Conservation (phyloP, 352 stramenopile genomes). For the Pseudoperonospora humuli region DNA sequence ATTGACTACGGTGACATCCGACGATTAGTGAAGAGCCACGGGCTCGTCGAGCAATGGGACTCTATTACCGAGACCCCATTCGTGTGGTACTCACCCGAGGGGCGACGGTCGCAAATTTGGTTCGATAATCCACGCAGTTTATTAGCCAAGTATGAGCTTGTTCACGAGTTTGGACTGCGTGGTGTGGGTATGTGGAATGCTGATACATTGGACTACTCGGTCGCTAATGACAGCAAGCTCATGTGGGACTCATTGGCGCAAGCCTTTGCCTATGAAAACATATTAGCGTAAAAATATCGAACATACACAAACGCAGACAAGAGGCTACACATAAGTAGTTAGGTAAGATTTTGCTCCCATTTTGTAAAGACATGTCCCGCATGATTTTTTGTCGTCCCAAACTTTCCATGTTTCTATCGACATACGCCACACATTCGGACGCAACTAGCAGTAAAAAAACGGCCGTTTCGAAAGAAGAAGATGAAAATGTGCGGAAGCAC, state of each 20-base stretch:
- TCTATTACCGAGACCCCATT: slow-evolving; percentile 46
- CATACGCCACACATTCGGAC: slow-evolving; percentile 1
- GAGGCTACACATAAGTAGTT: neutral
- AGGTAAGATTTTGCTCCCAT: neutral
- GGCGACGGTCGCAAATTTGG: slow-evolving; percentile 46
- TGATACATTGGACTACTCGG: slow-evolving; percentile 59
- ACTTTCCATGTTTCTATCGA: slow-evolving; percentile 24
- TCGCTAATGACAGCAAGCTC: slow-evolving; percentile 27
- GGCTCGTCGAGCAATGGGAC: slow-evolving; percentile 41
- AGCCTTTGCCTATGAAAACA: slow-evolving; percentile 23
- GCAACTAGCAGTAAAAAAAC: slow-evolving; percentile 6
- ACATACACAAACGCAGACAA: neutral
- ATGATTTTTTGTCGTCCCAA: slow-evolving; percentile 17
- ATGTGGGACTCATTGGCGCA: slow-evolving; percentile 50
- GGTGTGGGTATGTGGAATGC: slow-evolving; percentile 81
- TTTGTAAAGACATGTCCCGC: slow-evolving; percentile 14
- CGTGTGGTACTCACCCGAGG: slow-evolving; percentile 19
- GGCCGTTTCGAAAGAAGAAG: slow-evolving; percentile 8
- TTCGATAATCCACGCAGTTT: slow-evolving; percentile 66
- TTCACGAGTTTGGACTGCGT: slow-evolving; percentile 35
- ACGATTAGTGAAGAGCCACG: slow-evolving; percentile 23
- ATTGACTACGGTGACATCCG: slow-evolving; percentile 51
- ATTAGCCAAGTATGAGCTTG: slow-evolving; percentile 45
- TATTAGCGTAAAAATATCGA: no score
- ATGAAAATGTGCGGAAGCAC: slow-evolving; percentile 2